Base-by-base conservation (phyloP, 2,329 filamentous ascomycete species). In the Ciborinia camelliae region DNA sequence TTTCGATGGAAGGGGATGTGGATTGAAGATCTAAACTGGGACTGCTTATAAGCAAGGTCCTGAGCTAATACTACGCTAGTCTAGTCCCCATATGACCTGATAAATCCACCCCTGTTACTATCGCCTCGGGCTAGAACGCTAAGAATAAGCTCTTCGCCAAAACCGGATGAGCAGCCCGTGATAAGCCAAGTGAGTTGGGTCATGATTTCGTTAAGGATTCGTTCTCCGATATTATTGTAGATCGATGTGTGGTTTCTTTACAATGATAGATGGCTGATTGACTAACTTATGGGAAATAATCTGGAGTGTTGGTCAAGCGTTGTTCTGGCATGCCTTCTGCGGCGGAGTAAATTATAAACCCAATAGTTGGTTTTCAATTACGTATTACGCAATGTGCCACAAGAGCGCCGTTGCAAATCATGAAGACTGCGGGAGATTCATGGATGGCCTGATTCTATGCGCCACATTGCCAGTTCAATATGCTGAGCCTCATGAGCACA, bases 161-260 rank as follows among this genome's bases (percentile, higher is more conserved):
- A 68, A 8, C 68, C 68, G 4, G 70, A 69, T 10, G 68, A 66
- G 45, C 65, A 70, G 28, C 69, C 68, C 0, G 69, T 72, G 15
- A 71, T 59, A 35, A 71, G 66, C 68, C 67, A 72, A 48, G 32
- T 50, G 26, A 63, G 51, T 28, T 37, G n/a, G 5, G 41, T n/a
- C 41, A 55, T 45, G 20, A 45, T n/a, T 45, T 2, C 4, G 14
- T 23, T 20, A 20, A 28, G 14, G 43, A 10, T 26, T 20, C 4
- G 0, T 7, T 41, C 10, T 20, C 3, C 2, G 9, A 6, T 18
- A 52, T 9, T 8, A 15, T 35, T 8, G 9, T 23, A 52, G 20
- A 52, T 4, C 20, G 30, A 8, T 15, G 9, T 35, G 0, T 37
- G 20, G 10, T 23, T 23, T 4, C 12, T 37, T 35, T 53, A 12